phyloP scores from a whole-genome alignment of 345 rosid genomes.

The Turnera subulata region DNA sequence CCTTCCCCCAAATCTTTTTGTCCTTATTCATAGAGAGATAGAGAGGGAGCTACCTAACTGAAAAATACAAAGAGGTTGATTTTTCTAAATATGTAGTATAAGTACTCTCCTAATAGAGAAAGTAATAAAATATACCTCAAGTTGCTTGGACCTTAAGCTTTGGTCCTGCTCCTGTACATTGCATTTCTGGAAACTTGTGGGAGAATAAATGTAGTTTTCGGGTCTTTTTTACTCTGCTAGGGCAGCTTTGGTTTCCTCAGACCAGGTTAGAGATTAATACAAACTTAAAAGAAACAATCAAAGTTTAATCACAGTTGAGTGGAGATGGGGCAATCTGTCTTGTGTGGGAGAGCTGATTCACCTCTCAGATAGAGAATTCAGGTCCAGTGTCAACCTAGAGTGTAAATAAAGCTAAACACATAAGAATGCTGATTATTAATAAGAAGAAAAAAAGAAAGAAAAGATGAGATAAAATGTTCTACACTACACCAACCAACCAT shows the following conservation, averaged over 20 bases:
- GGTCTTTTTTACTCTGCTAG: constrained; percentile 22
- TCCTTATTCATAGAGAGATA: too few relatives aligned
- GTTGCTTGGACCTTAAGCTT: constrained; percentile 71
- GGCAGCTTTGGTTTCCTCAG: constrained; percentile 11
- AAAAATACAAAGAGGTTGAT: neutral
- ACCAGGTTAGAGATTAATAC: too few relatives aligned
- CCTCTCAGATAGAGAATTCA: constrained; percentile 11
- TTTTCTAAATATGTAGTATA: neutral
- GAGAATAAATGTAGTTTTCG: constrained; percentile 39
- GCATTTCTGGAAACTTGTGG: constrained; percentile 31
- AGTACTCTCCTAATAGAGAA: neutral
- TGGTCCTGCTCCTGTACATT: neutral
- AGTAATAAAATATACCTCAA: neutral
- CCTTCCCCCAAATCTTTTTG: too few relatives aligned
- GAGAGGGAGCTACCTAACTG: too few relatives aligned
- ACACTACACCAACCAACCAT: constrained; percentile 14
- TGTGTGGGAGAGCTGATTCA: neutral
- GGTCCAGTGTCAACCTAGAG: constrained; percentile 71
- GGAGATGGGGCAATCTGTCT: constrained; percentile 55
- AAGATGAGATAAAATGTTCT: neutral
- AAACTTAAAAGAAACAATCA: neutral
- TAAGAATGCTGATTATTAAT: neutral
- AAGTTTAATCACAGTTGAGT: constrained; percentile 39
- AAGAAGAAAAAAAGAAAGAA: neutral
- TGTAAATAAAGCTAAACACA: constrained; percentile 44